These are phyloP conservation scores for Trichocladium antarcticum DNA, from an alignment of 495 filamentous ascomycete genomes.

Conservation along the genomic window DNA sequence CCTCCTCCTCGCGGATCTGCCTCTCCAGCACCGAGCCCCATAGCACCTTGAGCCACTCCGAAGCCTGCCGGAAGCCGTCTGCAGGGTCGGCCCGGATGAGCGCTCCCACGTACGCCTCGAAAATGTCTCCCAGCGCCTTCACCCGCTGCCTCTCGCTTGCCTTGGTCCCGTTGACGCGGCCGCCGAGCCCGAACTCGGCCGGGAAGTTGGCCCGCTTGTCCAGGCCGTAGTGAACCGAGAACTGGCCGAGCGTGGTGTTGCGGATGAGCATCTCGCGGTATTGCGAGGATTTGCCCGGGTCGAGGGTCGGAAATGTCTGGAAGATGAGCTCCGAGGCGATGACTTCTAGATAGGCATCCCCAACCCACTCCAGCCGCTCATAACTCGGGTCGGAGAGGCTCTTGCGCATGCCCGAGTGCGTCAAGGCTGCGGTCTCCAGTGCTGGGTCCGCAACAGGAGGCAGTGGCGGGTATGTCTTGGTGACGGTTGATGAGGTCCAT, in stretches of 20 bases:
- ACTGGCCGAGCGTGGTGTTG: slow-evolving; percentile 62
- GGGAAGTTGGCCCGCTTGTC: slow-evolving; percentile 48
- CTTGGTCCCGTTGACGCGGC: slow-evolving; percentile 23
- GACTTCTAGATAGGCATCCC: slow-evolving; percentile 63
- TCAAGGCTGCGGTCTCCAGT: slow-evolving; percentile 55
- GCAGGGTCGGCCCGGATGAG: slow-evolving; percentile 52
- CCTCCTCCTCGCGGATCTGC: slow-evolving; percentile 33
- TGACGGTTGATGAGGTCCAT: slow-evolving; percentile 36
- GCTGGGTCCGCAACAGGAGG: slow-evolving; percentile 47
- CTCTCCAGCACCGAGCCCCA: slow-evolving; percentile 45
- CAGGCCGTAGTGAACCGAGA: slow-evolving; percentile 55
- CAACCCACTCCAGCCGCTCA: slow-evolving; percentile 64
- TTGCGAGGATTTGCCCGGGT: slow-evolving; percentile 50
- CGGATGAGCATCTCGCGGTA: slow-evolving; percentile 61
- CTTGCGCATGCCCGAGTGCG: slow-evolving; percentile 43
- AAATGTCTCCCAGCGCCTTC: slow-evolving; percentile 72
- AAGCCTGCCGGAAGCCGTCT: slow-evolving; percentile 47
- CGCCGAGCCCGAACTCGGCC: slow-evolving; percentile 28
- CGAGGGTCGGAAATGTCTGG: slow-evolving; percentile 47
- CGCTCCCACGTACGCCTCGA: slow-evolving; percentile 80
- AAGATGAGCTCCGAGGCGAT: slow-evolving; percentile 55
- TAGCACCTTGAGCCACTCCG: slow-evolving; percentile 57
- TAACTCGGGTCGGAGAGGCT: slow-evolving; percentile 39
- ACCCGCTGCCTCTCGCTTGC: slow-evolving; percentile 40
- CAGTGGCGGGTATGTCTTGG: slow-evolving; percentile 38